Conservation (phyloP, 2,329 filamentous ascomycete species). For the Arachnopeziza araneosa region DNA sequence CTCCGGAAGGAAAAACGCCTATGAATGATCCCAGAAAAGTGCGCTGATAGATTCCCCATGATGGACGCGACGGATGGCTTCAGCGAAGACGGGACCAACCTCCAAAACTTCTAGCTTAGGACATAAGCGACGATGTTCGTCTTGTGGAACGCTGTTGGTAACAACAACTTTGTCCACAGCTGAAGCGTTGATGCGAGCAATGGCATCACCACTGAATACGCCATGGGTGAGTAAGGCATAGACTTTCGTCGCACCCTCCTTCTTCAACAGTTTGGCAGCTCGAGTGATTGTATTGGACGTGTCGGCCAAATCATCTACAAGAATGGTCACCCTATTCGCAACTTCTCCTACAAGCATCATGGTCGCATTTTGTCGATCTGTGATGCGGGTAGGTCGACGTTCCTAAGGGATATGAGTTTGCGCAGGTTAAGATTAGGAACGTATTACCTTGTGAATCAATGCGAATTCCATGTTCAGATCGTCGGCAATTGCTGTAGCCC, state of each 20-base stretch:
- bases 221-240: slow-evolving; percentile 93
- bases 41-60: slow-evolving; percentile 97
- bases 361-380: slow-evolving; percentile 81
- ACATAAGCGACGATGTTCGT: slow-evolving; percentile 70
- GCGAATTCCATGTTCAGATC: slow-evolving; percentile 91
- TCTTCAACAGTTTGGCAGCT: slow-evolving; percentile 93
- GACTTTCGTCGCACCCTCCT: slow-evolving; percentile 85
- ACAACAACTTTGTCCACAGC: slow-evolving; percentile 90
- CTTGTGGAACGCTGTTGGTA: slow-evolving; percentile 90
- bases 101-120: slow-evolving; percentile 90
- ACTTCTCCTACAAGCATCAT: slow-evolving; percentile 96
- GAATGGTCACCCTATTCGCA: slow-evolving; percentile 71
- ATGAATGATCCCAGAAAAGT: slow-evolving; percentile 56
- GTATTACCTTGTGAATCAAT: slow-evolving; percentile 87
- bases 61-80: slow-evolving; percentile 92
- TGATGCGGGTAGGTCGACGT: slow-evolving; percentile 82
- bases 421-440: slow-evolving; percentile 27
- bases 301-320: slow-evolving; percentile 91
- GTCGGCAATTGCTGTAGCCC: slow-evolving; percentile 92
- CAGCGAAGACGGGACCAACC: slow-evolving; percentile 84
- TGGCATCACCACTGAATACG: slow-evolving; percentile 90
- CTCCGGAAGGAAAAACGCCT: slow-evolving; percentile 14
- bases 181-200: slow-evolving; percentile 88
- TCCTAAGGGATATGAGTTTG: slow-evolving; percentile 51
- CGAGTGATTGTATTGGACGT: slow-evolving; percentile 96